Evolutionary conservation across 768 basidiomycete species (phyloP).

Genomic region (Paxillus ammoniavirescens): DNA sequence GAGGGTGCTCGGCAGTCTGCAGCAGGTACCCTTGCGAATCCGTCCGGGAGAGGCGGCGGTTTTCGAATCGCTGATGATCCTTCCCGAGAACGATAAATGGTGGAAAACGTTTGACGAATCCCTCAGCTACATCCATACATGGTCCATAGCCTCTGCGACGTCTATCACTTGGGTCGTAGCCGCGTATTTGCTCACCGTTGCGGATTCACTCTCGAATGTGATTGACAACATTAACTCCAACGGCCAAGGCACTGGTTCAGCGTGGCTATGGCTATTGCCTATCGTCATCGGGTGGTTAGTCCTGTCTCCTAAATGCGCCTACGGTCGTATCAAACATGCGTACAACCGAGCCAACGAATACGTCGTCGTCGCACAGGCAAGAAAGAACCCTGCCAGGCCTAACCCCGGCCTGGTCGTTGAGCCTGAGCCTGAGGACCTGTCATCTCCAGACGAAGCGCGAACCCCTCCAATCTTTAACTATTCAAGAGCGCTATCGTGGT

Average conservation of each 20-base stretch:
- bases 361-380: background rate
- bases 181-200: slow-evolving; percentile 33
- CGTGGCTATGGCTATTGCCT: slow-evolving; percentile 46
- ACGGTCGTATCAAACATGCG: no score
- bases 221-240: slow-evolving; percentile 25
- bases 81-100: slow-evolving; percentile 42
- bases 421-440: background rate
- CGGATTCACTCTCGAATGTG: slow-evolving; percentile 16
- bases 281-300: slow-evolving; percentile 41
- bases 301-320: slow-evolving; percentile 32
- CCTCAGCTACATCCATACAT: slow-evolving; percentile 39
- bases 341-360: background rate
- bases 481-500: slow-evolving; percentile 21
- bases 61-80: slow-evolving; percentile 41
- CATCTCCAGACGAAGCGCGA: slow-evolving; percentile 24
- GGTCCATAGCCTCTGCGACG: slow-evolving; percentile 38
- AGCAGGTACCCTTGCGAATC: slow-evolving; percentile 40
- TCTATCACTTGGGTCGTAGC: slow-evolving; percentile 45
- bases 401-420: slow-evolving; percentile 17
- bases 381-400: background rate
- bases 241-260: slow-evolving; percentile 38
- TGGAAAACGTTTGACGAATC: slow-evolving; percentile 34
- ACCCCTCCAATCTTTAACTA: slow-evolving; percentile 28
- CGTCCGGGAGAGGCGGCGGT: slow-evolving; percentile 23
- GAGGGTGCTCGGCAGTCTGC: slow-evolving; percentile 36